Base-by-base conservation (phyloP, 306 rosid species). In the Fagus sylvatica region DNA sequence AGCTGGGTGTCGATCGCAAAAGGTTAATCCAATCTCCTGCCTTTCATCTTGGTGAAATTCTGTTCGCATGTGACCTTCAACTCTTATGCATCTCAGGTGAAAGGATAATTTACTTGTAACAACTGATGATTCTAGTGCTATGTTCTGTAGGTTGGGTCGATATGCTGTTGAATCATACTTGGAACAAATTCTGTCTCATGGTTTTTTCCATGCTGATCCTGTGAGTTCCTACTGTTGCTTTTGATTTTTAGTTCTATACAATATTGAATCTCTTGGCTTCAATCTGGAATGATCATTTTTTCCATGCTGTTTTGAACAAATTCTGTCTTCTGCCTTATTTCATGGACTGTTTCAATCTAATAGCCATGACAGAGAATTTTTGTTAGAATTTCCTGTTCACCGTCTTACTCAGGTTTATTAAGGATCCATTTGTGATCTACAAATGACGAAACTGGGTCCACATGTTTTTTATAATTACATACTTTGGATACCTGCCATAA, bases 181-280 rank as follows among this genome's bases (percentile, higher is more conserved):
- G 90, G 99, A 96, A 79, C 99, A 96, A 82, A 96, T 96, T 84
- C 86, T 96, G 37, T 93, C 99, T 8, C 99, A 96, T 84, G 99
- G 99, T 67, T 96, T 96, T 84, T 96, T 96, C 90, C 99, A 96
- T 76, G 99, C 99, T 71, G 99, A 96, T 74, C 99, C 99, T 55
- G 99, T 96, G 75, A 78, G 99, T 84, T 76, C 59, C 74, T 69
- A 6, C 36, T 73, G 37, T 78, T 80, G 51, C 28, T 73, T 69
- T 76, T 78, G 78, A 61, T 70, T 53, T 32, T 51, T 53, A 10
- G 33, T 78, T 72, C 74, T 77, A 60, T 46, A 22, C 28, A 22
- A 22, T 22, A 22, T 22, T 22, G 28, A 22, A 22, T 22, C 28
- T 22, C 28, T 22, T 22, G 28, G 28, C 28, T 22, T 22, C 28